Evolutionary conservation across 2,329 filamentous ascomycete species (phyloP).

Genomic region (Aureobasidium sp.): DNA sequence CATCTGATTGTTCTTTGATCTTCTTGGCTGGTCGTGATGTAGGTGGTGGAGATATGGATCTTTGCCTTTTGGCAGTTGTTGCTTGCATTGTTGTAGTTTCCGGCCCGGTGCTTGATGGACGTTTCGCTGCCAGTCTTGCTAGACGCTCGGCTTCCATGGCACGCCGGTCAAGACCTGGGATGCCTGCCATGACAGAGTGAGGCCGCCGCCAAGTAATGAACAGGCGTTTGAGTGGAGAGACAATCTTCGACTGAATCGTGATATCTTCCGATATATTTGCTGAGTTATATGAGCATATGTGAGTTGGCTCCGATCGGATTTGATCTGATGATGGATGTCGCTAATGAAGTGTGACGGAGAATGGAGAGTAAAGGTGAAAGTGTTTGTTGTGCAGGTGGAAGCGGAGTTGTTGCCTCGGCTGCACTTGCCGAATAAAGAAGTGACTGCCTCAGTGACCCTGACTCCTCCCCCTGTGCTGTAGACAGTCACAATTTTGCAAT

Average conservation of each 20-base stretch:
- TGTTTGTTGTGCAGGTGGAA: neutral
- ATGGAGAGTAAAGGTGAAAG: neutral
- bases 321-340: neutral
- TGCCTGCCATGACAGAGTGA: slow-evolving; percentile 19
- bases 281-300: neutral
- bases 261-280: neutral
- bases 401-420: neutral
- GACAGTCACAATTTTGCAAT: neutral
- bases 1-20: neutral
- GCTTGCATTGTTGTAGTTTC: slow-evolving; percentile 24
- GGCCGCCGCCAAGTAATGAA: neutral
- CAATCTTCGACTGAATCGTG: neutral
- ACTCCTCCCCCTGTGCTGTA: too few species aligned
- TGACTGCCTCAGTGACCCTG: neutral
- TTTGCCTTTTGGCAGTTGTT: slow-evolving; percentile 41
- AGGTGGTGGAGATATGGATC: slow-evolving; percentile 31
- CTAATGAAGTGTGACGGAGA: neutral
- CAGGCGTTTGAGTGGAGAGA: neutral
- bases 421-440: neutral
- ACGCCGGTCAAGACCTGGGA: slow-evolving; percentile 60
- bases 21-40: slow-evolving; percentile 14
- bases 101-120: slow-evolving; percentile 19
- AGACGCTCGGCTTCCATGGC: slow-evolving; percentile 81
- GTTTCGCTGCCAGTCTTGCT: slow-evolving; percentile 47
- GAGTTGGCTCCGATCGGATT: neutral